These are phyloP conservation scores for Pythium dissotocum DNA, from an alignment of 352 stramenopile genomes.

Conservation along the genomic window DNA sequence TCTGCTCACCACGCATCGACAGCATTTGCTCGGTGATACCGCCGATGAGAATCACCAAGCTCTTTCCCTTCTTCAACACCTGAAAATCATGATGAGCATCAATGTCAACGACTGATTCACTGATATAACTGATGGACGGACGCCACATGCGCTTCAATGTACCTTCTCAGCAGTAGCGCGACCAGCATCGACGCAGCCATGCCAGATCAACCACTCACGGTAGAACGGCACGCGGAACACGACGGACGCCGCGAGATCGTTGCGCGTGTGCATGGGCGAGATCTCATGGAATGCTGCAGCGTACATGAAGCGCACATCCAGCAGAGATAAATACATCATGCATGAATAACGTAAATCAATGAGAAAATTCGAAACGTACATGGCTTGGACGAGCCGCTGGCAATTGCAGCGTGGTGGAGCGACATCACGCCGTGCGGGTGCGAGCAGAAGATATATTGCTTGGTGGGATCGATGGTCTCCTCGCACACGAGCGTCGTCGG, in stretches of 20 bases:
- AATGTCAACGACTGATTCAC: background rate
- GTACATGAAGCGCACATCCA: background rate
- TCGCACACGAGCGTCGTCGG: slow-evolving; percentile 72
- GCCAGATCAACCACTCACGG: slow-evolving; percentile 77
- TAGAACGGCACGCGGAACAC: slow-evolving; percentile 79
- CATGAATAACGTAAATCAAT: background rate
- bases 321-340: background rate
- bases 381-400: slow-evolving; percentile 58
- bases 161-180: slow-evolving; percentile 55
- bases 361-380: slow-evolving; percentile 14
- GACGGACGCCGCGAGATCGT: slow-evolving; percentile 70
- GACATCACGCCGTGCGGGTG: slow-evolving; percentile 80
- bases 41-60: slow-evolving; percentile 77
- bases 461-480: slow-evolving; percentile 48
- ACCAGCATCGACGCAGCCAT: slow-evolving; percentile 73
- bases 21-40: slow-evolving; percentile 87
- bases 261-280: slow-evolving; percentile 57
- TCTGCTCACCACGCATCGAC: slow-evolving; percentile 65
- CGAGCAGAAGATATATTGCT: slow-evolving; percentile 80
- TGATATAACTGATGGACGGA: background rate
- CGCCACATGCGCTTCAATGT: background rate
- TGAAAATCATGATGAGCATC: slow-evolving; percentile 9
- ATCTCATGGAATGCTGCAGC: slow-evolving; percentile 66
- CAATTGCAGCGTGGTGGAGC: slow-evolving; percentile 61
- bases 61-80: slow-evolving; percentile 62